Conservation (phyloP, 2,329 filamentous ascomycete species). For the Atkinsonella texensis region DNA sequence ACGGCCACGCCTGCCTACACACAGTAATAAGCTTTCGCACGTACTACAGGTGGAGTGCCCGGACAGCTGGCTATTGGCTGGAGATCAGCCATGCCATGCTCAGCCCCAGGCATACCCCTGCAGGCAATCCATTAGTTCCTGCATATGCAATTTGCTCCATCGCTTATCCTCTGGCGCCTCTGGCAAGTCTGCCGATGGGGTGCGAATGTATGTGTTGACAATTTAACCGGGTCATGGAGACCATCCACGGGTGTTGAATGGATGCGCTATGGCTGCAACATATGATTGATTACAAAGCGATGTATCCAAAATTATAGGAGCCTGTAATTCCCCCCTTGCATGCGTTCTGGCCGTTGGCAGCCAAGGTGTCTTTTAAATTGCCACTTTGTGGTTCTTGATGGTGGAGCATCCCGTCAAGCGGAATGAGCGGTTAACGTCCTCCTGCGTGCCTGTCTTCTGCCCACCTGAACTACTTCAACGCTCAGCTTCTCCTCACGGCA, state of each 20-base stretch:
- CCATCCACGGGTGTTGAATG: too few species aligned
- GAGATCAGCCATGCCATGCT: not conserved
- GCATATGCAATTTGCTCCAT: conserved; percentile 10
- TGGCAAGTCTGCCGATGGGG: not conserved
- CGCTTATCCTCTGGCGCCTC: conserved; percentile 2
- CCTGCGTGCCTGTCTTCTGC: not conserved
- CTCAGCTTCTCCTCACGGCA: conserved; percentile 4
- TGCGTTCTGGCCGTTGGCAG: too few species aligned
- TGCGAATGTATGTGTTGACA: not conserved
- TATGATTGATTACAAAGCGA: too few species aligned
- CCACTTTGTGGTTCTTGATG: too few species aligned
- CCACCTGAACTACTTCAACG: conserved; percentile 1
- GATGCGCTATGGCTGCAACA: too few species aligned
- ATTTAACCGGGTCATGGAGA: too few species aligned
- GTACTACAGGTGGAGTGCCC: not conserved
- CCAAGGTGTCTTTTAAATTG: too few species aligned
- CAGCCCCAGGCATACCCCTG: conserved; percentile 1
- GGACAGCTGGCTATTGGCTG: not conserved
- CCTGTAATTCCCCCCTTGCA: too few species aligned
- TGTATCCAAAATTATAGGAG: too few species aligned
- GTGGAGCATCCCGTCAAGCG: not conserved
- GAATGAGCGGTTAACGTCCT: not conserved
- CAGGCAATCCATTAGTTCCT: conserved; percentile 6
- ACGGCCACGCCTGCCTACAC: too few species aligned
- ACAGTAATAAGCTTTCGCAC: too few species aligned